Evolutionary conservation across 1,284 basidiomycete species (phyloP), one percentile per base, ranked within the genome.

Genomic region (Retiboletus flavoniger): DNA sequence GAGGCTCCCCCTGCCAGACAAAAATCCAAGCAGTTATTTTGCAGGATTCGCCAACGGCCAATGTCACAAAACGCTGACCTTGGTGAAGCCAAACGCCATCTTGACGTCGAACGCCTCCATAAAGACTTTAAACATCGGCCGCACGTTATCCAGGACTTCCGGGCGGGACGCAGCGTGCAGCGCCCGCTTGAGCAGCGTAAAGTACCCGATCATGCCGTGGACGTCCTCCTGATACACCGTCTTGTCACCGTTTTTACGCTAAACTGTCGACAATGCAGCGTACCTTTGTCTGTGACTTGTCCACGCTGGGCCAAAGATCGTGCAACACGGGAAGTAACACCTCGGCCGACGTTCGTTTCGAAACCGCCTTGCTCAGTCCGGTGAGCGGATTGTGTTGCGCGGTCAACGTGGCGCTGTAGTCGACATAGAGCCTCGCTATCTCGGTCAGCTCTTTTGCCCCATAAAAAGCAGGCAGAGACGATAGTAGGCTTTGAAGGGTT

Each of bases 71-170:
- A 35, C 1, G 2, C 69, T 38, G 16, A 82, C 78, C 61, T 77
- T 70, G 46, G 61, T 57, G 41, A 60, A 68, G 21, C 63, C 60
- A 44, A 66, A 68, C 41, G 61, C 47, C 72, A 62, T 71, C 58
- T 71, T 74, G 40, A 85, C 64, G 58, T 92, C 89, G 59, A 98
- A 87, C 3, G 86, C 87, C 28, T 87, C 83, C 43, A 97, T 75
- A 77, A 97, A 91, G 48, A 93, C 80, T 55, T 87, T 89, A 76
- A 94, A 96, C 35, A 93, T 66, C 1, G 78, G 60, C 47, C 91
- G 88, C 55, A 95, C 73, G 52, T 91, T 79, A 28, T 87, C 83
- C 7, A 86, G 74, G 3, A 98, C 79, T 7, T 82, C 79, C 3
- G 80, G 71, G 17, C 90, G 79, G 50, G 83, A 76, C 5, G 90